Evolutionary conservation across 2,329 filamentous ascomycete species (phyloP).

Genomic region (Cladosporium colombiae): DNA sequence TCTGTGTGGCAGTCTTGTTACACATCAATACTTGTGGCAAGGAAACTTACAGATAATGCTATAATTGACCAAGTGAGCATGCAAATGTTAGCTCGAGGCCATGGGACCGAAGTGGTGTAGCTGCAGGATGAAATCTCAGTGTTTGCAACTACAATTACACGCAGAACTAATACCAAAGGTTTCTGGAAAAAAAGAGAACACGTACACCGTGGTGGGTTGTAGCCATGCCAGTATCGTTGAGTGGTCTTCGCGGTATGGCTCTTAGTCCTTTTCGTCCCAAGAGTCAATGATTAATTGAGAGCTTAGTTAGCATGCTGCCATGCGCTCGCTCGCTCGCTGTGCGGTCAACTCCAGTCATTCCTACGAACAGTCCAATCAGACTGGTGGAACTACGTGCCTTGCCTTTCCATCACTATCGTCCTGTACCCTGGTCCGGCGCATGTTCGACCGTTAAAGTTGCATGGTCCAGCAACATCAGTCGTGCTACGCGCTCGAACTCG

Average conservation of each 20-base stretch:
- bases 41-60: neutral
- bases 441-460: neutral
- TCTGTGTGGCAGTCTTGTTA: neutral
- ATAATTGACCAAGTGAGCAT: neutral
- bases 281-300: neutral
- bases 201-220: neutral
- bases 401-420: neutral
- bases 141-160: neutral
- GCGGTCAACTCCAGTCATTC: constrained; percentile 3
- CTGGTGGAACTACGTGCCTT: constrained; percentile 11
- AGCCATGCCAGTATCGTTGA: neutral
- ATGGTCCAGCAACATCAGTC: neutral
- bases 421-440: neutral
- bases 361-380: neutral
- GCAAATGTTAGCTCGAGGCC: neutral
- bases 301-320: neutral
- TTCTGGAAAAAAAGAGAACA: neutral
- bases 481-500: neutral
- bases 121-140: neutral
- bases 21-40: neutral
- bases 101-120: neutral
- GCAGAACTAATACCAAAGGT: neutral
- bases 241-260: neutral
- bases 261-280: neutral
- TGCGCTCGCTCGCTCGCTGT: neutral